Percentiles rank a stretch among this genome's conserved stretches.
Evolutionary conservation across 163 green algal species (phyloP).

Genomic region (Dunaliella salina): DNA sequence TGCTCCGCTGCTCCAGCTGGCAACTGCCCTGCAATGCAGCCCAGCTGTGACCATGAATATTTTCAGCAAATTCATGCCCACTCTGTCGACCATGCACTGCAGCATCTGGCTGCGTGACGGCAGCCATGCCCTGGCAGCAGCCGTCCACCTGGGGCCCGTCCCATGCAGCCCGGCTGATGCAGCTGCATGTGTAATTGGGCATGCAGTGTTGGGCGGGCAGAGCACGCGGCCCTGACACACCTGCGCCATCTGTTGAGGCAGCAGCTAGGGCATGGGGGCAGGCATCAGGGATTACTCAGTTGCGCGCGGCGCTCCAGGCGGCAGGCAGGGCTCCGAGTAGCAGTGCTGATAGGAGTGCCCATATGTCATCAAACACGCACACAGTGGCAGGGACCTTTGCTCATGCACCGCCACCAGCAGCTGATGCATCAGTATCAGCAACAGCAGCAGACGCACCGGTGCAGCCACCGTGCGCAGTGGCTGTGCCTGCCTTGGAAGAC

Average conservation of each 20-base stretch:
- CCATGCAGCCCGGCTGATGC: neutral
- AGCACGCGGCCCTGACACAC: neutral
- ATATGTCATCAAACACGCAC: too few species aligned
- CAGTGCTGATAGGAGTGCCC: neutral
- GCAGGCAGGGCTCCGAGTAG: neutral
- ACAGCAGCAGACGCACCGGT: neutral
- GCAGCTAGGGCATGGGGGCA: neutral
- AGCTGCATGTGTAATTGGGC: neutral
- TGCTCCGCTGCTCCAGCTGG: too few species aligned
- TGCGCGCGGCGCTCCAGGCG: neutral
- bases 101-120: slow-evolving; percentile 6
- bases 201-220: neutral
- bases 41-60: too few species aligned
- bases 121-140: neutral
- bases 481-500: neutral
- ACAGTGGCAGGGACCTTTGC: too few species aligned
- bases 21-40: too few species aligned
- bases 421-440: neutral
- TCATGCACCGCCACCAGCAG: too few species aligned
- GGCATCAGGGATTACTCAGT: neutral
- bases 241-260: neutral
- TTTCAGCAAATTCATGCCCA: too few species aligned
- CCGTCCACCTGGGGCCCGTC: neutral
- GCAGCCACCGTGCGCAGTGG: neutral
- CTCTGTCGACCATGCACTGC: neutral